These are phyloP conservation scores for Cladophialophora immunda DNA, from an alignment of 2,329 filamentous ascomycete genomes.

Conservation along the genomic window DNA sequence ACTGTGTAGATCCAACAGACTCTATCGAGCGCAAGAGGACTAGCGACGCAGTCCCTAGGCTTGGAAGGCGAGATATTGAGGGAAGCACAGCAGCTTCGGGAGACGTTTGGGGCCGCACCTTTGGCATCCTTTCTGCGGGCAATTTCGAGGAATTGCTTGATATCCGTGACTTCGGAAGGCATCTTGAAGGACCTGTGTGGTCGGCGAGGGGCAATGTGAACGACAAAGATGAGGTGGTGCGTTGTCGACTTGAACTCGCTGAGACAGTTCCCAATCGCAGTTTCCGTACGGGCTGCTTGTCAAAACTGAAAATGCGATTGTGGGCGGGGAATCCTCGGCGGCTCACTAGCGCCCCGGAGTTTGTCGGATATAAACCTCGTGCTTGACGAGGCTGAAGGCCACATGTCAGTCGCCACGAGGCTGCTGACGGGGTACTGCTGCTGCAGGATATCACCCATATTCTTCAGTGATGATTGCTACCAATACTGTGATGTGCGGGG, in stretches of 20 bases:
- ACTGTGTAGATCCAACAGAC: background rate
- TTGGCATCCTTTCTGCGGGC: conserved; percentile 99
- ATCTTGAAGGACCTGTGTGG: conserved; percentile 69
- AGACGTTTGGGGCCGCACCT: conserved; percentile 73
- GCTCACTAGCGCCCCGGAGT: conserved; percentile 8
- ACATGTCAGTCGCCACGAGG: background rate
- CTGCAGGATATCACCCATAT: no score
- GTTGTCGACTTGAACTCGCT: conserved; percentile 14
- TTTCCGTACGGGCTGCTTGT: conserved; percentile 1
- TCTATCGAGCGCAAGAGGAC: background rate
- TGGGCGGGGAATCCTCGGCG: conserved; percentile 23
- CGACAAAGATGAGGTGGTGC: background rate
- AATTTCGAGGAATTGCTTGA: conserved; percentile 99
- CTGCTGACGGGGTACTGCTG: no score
- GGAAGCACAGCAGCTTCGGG: background rate
- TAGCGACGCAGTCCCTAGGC: background rate
- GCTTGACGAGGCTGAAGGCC: background rate
- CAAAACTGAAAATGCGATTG: conserved; percentile 23
- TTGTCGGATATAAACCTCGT: conserved; percentile 9
- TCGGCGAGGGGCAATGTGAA: background rate
- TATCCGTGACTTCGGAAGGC: conserved; percentile 97
- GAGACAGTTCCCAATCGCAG: conserved; percentile 7
- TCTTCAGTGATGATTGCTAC: no score
- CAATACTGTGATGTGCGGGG: background rate
- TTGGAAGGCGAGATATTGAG: background rate